A percentile compares a stretch with the other conserved stretches of the same genome.
These are phyloP conservation scores for Rhynchosporium agropyri DNA, from an alignment of 2,329 filamentous ascomycete genomes.

Conservation along the genomic window DNA sequence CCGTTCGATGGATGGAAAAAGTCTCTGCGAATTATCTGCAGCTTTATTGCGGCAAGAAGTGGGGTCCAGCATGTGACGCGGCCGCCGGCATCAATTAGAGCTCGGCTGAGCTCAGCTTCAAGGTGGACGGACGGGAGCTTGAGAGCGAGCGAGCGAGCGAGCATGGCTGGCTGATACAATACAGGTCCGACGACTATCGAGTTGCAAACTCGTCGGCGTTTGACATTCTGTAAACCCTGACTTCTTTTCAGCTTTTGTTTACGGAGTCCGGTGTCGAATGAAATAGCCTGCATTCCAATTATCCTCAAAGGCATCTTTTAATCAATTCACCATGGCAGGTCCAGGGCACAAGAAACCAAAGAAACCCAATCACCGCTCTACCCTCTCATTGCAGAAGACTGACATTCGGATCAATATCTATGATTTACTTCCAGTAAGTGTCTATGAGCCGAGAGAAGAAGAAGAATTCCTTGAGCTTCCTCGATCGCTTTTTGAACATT, in stretches of 20 bases:
- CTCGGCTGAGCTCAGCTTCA: conserved; percentile 2
- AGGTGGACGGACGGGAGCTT: background rate
- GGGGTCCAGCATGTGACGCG: conserved; percentile 1
- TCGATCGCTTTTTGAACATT: no score
- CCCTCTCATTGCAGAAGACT: conserved; percentile 70
- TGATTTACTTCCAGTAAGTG: conserved; percentile 68
- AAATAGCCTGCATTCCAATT: background rate
- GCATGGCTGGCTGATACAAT: no score
- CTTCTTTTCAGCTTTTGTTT: background rate
- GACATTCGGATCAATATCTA: conserved; percentile 79
- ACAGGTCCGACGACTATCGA: no score
- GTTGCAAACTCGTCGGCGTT: background rate
- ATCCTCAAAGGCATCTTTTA: background rate
- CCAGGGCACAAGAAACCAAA: conserved; percentile 32
- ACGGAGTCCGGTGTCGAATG: background rate
- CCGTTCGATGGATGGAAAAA: conserved; percentile 1
- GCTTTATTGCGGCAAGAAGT: conserved; percentile 9
- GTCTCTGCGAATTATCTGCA: conserved; percentile 8
- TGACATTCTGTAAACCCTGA: background rate
- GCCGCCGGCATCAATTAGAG: background rate
- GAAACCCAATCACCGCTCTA: conserved; percentile 59
- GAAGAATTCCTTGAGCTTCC: background rate
- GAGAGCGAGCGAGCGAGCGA: no score
- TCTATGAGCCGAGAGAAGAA: background rate
- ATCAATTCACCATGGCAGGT: conserved; percentile 28